phyloP scores from a whole-genome alignment of 1,284 basidiomycete species.

The Blastosporella zonata region DNA sequence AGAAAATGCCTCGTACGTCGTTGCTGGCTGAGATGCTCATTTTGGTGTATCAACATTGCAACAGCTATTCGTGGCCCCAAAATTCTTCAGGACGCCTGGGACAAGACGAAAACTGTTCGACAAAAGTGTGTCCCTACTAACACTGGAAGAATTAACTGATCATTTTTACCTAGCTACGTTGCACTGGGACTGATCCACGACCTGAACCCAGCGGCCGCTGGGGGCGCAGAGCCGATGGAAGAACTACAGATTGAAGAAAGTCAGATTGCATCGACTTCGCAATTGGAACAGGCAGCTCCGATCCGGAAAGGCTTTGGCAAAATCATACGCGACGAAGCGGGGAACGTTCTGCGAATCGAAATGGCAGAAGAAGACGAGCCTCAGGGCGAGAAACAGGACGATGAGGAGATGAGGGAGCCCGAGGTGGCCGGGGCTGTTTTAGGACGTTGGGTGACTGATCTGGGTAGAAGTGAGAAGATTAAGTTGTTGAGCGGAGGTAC shows the following conservation, averaged over 20 bases:
- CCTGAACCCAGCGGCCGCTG: constrained; percentile 62
- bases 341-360: constrained; percentile 78
- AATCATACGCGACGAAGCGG: constrained; percentile 82
- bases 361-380: constrained; percentile 53
- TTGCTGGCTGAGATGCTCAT: not conserved
- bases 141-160: not conserved
- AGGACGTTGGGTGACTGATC: constrained; percentile 36
- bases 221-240: constrained; percentile 49
- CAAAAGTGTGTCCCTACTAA: constrained; percentile 73
- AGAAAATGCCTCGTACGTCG: constrained; percentile 69
- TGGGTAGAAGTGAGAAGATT: constrained; percentile 22
- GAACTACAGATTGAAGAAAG: constrained; percentile 19
- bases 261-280: constrained; percentile 13
- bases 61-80: constrained; percentile 82
- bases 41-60: constrained; percentile 10
- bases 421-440: constrained; percentile 33
- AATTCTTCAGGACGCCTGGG: constrained; percentile 84
- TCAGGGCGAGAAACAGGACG: constrained; percentile 15
- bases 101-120: constrained; percentile 83
- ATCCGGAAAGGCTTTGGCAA: constrained; percentile 78
- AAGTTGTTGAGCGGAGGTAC: constrained; percentile 16
- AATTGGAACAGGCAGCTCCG: constrained; percentile 16
- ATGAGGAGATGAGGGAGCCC: constrained; percentile 34
- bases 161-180: constrained; percentile 57
- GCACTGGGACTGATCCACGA: constrained; percentile 70